These are phyloP conservation scores for Mercurialis annua DNA, from an alignment of 345 rosid genomes.

Conservation along the genomic window DNA sequence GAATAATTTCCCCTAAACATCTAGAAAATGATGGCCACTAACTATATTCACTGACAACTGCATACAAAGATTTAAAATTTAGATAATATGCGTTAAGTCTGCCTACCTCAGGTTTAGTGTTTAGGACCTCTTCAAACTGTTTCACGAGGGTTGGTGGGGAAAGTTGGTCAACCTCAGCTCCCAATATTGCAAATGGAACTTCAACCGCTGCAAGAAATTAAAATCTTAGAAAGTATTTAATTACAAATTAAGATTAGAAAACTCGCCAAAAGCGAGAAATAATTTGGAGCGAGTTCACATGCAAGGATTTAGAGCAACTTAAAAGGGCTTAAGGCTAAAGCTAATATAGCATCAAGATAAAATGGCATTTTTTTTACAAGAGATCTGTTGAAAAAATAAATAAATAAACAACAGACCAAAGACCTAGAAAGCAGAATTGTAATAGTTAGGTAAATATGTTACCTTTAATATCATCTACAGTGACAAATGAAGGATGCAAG, in stretches of 20 bases:
- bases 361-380: neutral
- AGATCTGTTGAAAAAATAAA: neutral
- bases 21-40: neutral
- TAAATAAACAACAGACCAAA: neutral
- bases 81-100: neutral
- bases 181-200: conserved; percentile 39
- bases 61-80: neutral
- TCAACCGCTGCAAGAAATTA: conserved; percentile 30
- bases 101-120: conserved; percentile 37
- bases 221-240: neutral
- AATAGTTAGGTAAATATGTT: conserved; percentile 7
- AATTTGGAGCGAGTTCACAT: neutral
- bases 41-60: neutral
- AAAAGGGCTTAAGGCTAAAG: neutral
- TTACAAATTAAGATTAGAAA: neutral
- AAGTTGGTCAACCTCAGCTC: conserved; percentile 38
- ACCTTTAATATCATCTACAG: conserved; percentile 72
- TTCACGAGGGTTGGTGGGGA: conserved; percentile 44
- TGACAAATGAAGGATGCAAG: conserved; percentile 71
- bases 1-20: neutral
- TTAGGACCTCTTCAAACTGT: conserved; percentile 38
- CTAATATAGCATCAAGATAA: conserved; percentile 2
- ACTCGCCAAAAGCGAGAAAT: neutral
- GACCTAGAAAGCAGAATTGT: neutral
- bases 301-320: neutral